Evolutionary conservation across 1,284 basidiomycete species (phyloP), one percentile per base, ranked within the genome.

Genomic region (Sparassis latifolia): DNA sequence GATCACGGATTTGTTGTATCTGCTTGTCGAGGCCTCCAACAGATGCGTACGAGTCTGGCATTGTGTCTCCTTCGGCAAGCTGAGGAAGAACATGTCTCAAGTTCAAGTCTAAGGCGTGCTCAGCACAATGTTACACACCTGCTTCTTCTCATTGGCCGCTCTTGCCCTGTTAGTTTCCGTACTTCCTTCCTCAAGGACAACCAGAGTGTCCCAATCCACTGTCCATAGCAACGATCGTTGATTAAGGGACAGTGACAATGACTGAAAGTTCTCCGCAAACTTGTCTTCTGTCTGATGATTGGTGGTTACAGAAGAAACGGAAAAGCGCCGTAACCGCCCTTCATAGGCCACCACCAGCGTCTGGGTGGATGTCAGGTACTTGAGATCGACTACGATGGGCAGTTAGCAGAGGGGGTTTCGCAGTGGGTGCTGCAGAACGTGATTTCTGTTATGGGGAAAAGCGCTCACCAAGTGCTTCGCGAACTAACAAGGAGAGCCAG

Each of bases 11-110:
- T 66, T 92, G 84, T 48, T 82, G 75, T 55, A 99, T 95, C 63
- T 97, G 94, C 56, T 82, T 80, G 58, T 86, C 79, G 30, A 99
- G 77, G 2, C 97, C 97, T 30, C 97, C 97, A 12, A 99, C 85
- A 10, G 82, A 77, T 12, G 82, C 75, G 63, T 88, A 89, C 29
- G 82, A 81, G 54, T 80, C 73, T 39, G 69, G n/a, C n/a, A n/a
- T n/a, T 64, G 43, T 63, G n/a, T n/a, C n/a, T n/a, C n/a, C n/a
- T n/a, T n/a, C n/a, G n/a, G n/a, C n/a, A n/a, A n/a, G n/a, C n/a
- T n/a, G n/a, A n/a, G n/a, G n/a, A n/a, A n/a, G n/a, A n/a, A n/a
- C n/a, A n/a, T n/a, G n/a, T n/a, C n/a, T n/a, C n/a, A 38, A n/a
- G 37, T 7, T 7, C n/a, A 38, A 9, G 29, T 74, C 65, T 43